phyloP scores from a whole-genome alignment of 768 basidiomycete genomes.

The Gelatoporia subvermispora region DNA sequence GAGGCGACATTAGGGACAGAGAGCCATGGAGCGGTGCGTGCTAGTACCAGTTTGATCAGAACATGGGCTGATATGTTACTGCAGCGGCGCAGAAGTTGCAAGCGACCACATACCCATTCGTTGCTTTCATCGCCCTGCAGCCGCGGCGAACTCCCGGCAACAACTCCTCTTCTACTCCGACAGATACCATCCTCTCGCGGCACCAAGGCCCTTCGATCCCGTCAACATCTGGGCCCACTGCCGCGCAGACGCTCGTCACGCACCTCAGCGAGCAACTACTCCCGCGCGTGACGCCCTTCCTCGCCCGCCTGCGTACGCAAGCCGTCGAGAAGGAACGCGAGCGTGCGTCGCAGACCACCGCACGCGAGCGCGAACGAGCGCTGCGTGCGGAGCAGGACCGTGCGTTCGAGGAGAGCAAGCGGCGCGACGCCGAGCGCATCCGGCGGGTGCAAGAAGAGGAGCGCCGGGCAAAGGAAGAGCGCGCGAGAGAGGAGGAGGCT shows the following conservation, averaged over 20 bases:
- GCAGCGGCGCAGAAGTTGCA: constrained; percentile 68
- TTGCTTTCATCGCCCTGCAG: constrained; percentile 89
- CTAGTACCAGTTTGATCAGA: neutral
- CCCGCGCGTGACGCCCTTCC: constrained; percentile 76
- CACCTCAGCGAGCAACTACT: constrained; percentile 71
- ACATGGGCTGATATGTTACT: neutral
- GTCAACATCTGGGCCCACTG: constrained; percentile 46
- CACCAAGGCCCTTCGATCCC: constrained; percentile 65
- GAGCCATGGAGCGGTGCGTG: constrained; percentile 73
- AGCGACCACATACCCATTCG: constrained; percentile 87
- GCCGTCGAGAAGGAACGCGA: constrained; percentile 42
- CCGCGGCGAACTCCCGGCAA: constrained; percentile 46
- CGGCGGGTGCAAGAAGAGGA: constrained; percentile 48
- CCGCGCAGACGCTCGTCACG: constrained; percentile 53
- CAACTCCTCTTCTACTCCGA: constrained; percentile 36
- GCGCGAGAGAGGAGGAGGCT: constrained; percentile 25
- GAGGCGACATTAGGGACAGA: constrained; percentile 78
- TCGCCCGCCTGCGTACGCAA: constrained; percentile 54
- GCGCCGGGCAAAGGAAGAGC: constrained; percentile 37
- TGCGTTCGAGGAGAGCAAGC: constrained; percentile 63
- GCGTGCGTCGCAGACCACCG: constrained; percentile 39
- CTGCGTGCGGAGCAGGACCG: constrained; percentile 79
- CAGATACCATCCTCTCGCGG: constrained; percentile 79
- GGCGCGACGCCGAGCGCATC: constrained; percentile 66
- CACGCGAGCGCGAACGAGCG: constrained; percentile 34